A percentile compares a stretch with the other conserved stretches of the same genome.
Evolutionary conservation across 306 rosid genomes (phyloP).

Genomic region (Trifolium dubium): DNA sequence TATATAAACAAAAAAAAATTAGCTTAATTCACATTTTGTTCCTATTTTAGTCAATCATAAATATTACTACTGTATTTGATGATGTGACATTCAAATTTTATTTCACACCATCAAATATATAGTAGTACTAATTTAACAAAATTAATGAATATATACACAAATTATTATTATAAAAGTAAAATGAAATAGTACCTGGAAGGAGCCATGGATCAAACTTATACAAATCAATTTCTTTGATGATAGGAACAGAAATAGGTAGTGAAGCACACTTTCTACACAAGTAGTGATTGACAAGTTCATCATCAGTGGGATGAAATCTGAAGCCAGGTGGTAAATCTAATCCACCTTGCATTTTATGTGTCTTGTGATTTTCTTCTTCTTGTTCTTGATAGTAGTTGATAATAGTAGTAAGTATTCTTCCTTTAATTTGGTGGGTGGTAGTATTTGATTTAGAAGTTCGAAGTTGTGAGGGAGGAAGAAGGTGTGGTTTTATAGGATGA

Average conservation of each 20-base stretch:
- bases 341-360: slow-evolving; percentile 55
- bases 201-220: slow-evolving; percentile 95
- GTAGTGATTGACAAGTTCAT: slow-evolving; percentile 81
- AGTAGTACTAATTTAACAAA: no score
- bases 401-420: no score
- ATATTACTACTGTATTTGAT: no score
- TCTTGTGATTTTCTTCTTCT: not conserved
- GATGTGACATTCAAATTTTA: no score
- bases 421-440: not conserved
- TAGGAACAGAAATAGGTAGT: slow-evolving; percentile 66
- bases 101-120: no score
- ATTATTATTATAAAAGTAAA: not conserved
- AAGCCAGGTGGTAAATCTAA: slow-evolving; percentile 83
- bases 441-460: not conserved
- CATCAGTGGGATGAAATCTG: slow-evolving; percentile 97
- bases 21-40: not conserved
- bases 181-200: slow-evolving; percentile 65
- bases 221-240: slow-evolving; percentile 85
- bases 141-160: no score
- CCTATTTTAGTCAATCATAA: no score
- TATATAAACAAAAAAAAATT: slow-evolving; percentile 20
- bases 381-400: slow-evolving; percentile 12
- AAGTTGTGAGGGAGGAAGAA: not conserved
- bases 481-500: slow-evolving; percentile 34
- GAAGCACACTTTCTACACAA: slow-evolving; percentile 76